Evolutionary conservation across 345 rosid species (phyloP).

Genomic region (Lepidium aucheri): DNA sequence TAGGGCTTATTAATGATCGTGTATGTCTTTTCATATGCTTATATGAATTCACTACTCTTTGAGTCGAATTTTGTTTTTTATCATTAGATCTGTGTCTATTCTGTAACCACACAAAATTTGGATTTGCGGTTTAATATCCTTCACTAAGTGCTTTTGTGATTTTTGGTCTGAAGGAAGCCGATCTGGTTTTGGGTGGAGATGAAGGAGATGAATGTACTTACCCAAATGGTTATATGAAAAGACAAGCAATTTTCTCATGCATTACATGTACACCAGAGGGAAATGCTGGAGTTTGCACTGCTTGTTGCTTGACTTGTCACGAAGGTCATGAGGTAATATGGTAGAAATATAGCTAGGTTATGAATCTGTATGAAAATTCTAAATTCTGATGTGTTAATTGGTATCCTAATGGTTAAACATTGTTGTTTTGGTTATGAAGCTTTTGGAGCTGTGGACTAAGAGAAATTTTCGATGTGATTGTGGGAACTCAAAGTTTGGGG

Average conservation of each 20-base stretch:
- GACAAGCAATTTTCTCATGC: constrained; percentile 94
- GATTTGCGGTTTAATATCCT: background rate
- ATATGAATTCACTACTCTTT: background rate
- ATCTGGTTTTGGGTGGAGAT: constrained; percentile 96
- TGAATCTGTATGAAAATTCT: background rate
- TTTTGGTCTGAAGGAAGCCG: constrained; percentile 55
- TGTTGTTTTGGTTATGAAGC: constrained; percentile 29
- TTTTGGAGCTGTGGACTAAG: constrained; percentile 96
- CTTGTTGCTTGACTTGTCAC: constrained; percentile 89
- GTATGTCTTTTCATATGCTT: background rate
- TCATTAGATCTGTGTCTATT: background rate
- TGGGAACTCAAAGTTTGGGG: constrained; percentile 89
- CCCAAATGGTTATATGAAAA: constrained; percentile 73
- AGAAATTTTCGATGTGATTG: constrained; percentile 88
- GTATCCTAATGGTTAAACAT: background rate
- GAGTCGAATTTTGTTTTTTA: background rate
- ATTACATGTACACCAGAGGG: constrained; percentile 88
- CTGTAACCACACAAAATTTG: background rate
- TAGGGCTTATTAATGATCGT: background rate
- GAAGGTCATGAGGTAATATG: constrained; percentile 87
- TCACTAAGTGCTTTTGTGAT: background rate
- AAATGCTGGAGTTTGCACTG: constrained; percentile 91
- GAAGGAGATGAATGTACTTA: constrained; percentile 95
- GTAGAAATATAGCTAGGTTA: background rate
- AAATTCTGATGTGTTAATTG: background rate